phyloP scores from a whole-genome alignment of 2,329 filamentous ascomycete genomes.

The Colletotrichum filicis region DNA sequence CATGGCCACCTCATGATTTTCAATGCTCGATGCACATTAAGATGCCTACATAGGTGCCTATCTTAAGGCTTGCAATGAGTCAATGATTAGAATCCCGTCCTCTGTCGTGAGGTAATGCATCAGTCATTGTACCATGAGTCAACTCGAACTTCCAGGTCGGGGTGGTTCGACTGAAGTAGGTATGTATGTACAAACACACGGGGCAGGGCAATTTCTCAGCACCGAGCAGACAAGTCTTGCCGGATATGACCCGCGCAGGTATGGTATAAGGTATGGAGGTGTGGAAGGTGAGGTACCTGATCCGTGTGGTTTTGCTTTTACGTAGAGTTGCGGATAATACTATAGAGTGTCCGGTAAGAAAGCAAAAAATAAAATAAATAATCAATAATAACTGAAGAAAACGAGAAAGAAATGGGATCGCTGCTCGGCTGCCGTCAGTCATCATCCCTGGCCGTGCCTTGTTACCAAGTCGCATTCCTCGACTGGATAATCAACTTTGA shows the following conservation, averaged over 20 bases:
- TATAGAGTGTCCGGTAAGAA: background rate
- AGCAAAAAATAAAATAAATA: no score
- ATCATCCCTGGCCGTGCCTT: conserved; percentile 23
- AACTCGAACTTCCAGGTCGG: background rate
- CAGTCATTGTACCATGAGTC: background rate
- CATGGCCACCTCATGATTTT: background rate
- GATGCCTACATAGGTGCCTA: no score
- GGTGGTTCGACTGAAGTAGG: background rate
- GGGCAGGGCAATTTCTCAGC: background rate
- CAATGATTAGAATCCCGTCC: background rate
- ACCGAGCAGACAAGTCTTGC: background rate
- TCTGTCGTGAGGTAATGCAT: background rate
- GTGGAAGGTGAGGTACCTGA: no score
- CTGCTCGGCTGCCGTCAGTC: background rate
- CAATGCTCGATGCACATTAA: no score
- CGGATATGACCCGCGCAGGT: background rate
- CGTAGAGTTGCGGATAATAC: background rate
- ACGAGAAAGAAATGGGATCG: background rate
- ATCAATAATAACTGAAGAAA: background rate
- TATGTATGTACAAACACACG: background rate
- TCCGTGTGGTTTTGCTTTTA: background rate
- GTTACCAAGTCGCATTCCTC: background rate
- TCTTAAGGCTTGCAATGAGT: background rate
- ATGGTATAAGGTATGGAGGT: background rate
- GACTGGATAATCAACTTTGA: background rate